These are phyloP conservation scores for Didymella lethalis DNA, from an alignment of 2,329 filamentous ascomycete genomes.

Conservation along the genomic window DNA sequence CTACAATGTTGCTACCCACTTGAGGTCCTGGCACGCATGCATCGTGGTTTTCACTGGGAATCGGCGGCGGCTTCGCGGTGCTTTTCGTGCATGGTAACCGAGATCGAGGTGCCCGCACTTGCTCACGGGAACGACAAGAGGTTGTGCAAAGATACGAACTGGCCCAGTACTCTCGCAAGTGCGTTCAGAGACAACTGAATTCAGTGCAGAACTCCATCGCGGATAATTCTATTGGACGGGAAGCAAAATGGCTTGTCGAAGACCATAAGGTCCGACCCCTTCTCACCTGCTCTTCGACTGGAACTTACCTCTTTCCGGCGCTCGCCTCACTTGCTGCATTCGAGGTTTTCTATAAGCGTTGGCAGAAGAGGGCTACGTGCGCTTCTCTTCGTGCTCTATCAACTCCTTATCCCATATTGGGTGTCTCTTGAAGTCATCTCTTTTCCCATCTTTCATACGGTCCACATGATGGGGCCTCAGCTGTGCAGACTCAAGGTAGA, in stretches of 20 bases:
- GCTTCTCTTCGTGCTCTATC: not conserved
- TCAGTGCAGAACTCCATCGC: not conserved
- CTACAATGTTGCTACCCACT: conserved; percentile 4
- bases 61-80: conserved; percentile 1
- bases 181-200: not conserved
- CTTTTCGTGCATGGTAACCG: not conserved
- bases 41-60: not conserved
- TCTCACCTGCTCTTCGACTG: not conserved
- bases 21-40: not conserved
- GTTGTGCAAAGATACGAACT: not conserved
- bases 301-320: not conserved
- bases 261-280: not conserved
- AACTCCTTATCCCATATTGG: not conserved
- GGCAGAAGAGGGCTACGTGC: not conserved
- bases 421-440: not conserved
- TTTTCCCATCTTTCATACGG: not conserved
- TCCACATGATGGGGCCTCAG: not conserved
- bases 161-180: not conserved
- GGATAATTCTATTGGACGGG: not conserved
- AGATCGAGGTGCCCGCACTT: not conserved
- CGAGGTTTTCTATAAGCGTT: not conserved
- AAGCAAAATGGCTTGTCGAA: not conserved
- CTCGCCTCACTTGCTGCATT: not conserved
- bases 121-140: not conserved
- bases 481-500: not conserved